A percentile compares a stretch with the other conserved stretches of the same genome.
Evolutionary conservation across 768 basidiomycete genomes (phyloP).

Genomic region (Pholiota conissans): DNA sequence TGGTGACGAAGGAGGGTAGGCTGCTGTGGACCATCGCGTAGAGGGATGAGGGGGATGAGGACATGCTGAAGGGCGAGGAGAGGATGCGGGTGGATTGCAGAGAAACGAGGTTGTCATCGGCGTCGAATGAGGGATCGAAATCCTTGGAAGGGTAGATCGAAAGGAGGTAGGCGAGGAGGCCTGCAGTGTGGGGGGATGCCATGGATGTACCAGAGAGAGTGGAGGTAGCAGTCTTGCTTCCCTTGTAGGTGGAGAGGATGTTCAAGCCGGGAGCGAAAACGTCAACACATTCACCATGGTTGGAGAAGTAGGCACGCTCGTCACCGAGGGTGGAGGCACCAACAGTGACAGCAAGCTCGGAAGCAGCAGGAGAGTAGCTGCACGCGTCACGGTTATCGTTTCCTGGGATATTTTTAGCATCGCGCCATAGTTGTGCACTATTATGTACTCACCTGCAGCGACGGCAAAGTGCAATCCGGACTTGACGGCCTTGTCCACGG

Average conservation of each 20-base stretch:
- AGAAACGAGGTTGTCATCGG: slow-evolving; percentile 36
- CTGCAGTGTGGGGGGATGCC: slow-evolving; percentile 93
- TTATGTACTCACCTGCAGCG: slow-evolving; percentile 73
- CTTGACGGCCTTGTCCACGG: slow-evolving; percentile 84
- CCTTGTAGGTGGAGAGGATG: slow-evolving; percentile 87
- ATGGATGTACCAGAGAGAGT: slow-evolving; percentile 91
- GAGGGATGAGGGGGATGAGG: slow-evolving; percentile 33
- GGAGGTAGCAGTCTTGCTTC: slow-evolving; percentile 55
- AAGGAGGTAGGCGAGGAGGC: slow-evolving; percentile 88
- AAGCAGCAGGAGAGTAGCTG: slow-evolving; percentile 87
- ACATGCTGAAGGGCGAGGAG: slow-evolving; percentile 27
- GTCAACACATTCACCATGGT: slow-evolving; percentile 88
- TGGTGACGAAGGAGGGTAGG: slow-evolving; percentile 58
- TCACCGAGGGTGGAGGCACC: slow-evolving; percentile 86
- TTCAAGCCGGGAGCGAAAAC: slow-evolving; percentile 91
- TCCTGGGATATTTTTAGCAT: slow-evolving; percentile 33
- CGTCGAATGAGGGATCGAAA: slow-evolving; percentile 54
- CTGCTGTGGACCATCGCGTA: slow-evolving; percentile 56
- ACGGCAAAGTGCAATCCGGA: slow-evolving; percentile 94
- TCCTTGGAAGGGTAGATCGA: slow-evolving; percentile 75
- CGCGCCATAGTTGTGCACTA: neutral
- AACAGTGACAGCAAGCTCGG: slow-evolving; percentile 90
- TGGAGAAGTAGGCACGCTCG: slow-evolving; percentile 90
- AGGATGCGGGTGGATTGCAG: slow-evolving; percentile 33
- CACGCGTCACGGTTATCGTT: slow-evolving; percentile 91